Evolutionary conservation across 2,329 filamentous ascomycete species (phyloP).

Genomic region (Neopestalotiopsis sp.): DNA sequence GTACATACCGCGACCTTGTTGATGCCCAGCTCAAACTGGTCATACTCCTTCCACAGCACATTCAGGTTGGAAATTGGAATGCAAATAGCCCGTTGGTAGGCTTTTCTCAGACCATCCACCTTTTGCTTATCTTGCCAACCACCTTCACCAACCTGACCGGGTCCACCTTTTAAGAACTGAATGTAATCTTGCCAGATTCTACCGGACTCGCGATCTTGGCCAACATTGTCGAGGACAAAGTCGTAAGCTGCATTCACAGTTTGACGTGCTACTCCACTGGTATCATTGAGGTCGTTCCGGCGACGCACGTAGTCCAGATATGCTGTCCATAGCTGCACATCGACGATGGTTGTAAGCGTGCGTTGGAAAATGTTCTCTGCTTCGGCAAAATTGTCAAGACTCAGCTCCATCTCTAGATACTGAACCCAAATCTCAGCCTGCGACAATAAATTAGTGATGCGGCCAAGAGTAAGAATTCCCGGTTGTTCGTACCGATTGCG

Average conservation of each 20-base stretch:
- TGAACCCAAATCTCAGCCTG: slow-evolving; percentile 92
- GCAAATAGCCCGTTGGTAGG: slow-evolving; percentile 87
- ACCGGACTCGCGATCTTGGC: slow-evolving; percentile 88
- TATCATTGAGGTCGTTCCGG: slow-evolving; percentile 86
- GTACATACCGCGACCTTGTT: slow-evolving; percentile 82
- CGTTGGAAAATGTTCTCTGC: slow-evolving; percentile 85
- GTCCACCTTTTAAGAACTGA: slow-evolving; percentile 87
- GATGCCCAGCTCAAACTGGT: slow-evolving; percentile 90
- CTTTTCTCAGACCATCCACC: slow-evolving; percentile 90
- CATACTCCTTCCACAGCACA: slow-evolving; percentile 94
- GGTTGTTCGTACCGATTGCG: slow-evolving; percentile 76
- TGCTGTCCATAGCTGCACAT: slow-evolving; percentile 87
- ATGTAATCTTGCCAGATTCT: slow-evolving; percentile 95
- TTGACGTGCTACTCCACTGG: slow-evolving; percentile 75
- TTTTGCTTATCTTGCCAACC: slow-evolving; percentile 98
- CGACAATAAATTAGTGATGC: slow-evolving; percentile 28
- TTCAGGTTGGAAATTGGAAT: slow-evolving; percentile 86
- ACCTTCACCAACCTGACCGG: slow-evolving; percentile 82
- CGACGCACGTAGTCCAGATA: slow-evolving; percentile 96
- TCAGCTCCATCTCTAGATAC: slow-evolving; percentile 88
- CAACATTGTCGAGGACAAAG: slow-evolving; percentile 87
- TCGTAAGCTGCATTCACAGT: slow-evolving; percentile 89
- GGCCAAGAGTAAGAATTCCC: background rate
- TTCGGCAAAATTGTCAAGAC: slow-evolving; percentile 79
- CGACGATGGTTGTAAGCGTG: slow-evolving; percentile 78